These are phyloP conservation scores for Phytopythium oedochilum DNA, from an alignment of 352 stramenopile species.

Conservation along the genomic window DNA sequence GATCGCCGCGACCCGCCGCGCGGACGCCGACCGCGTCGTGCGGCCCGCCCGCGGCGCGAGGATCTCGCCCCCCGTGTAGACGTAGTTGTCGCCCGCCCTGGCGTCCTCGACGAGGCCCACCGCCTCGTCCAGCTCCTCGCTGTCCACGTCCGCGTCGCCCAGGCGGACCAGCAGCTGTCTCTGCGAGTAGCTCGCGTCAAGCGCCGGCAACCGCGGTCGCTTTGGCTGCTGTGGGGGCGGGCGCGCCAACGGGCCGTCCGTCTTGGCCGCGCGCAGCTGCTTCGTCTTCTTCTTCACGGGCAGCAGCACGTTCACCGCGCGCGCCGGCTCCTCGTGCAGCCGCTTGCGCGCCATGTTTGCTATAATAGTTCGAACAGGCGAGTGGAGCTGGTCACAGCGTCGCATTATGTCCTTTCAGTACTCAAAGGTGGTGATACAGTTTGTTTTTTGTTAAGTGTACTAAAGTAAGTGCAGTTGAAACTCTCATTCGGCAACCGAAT, in stretches of 20 bases:
- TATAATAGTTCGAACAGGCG: background rate
- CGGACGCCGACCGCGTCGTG: background rate
- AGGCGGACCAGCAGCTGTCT: background rate
- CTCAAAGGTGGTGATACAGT: too few species aligned
- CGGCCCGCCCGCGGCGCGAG: background rate
- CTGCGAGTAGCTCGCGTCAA: background rate
- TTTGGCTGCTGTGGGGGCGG: too few species aligned
- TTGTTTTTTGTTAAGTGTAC: background rate
- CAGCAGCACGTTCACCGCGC: slow-evolving; percentile 16
- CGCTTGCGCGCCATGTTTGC: slow-evolving; percentile 49
- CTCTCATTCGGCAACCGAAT: background rate
- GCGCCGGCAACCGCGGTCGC: too few species aligned
- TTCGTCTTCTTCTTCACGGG: slow-evolving; percentile 28
- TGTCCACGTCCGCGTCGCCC: background rate
- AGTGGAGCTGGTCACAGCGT: too few species aligned
- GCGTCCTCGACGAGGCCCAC: slow-evolving; percentile 20
- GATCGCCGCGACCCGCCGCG: background rate
- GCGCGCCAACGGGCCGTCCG: slow-evolving; percentile 1
- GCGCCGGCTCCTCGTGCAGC: slow-evolving; percentile 7
- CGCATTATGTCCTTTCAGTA: background rate
- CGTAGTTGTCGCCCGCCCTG: slow-evolving; percentile 20
- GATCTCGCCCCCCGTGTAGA: slow-evolving; percentile 30
- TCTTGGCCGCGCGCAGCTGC: background rate
- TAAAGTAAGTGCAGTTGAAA: background rate
- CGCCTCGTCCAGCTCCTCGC: slow-evolving; percentile 23